phyloP scores from a whole-genome alignment of 139 green algal species.

The Chlorella ohadii region DNA sequence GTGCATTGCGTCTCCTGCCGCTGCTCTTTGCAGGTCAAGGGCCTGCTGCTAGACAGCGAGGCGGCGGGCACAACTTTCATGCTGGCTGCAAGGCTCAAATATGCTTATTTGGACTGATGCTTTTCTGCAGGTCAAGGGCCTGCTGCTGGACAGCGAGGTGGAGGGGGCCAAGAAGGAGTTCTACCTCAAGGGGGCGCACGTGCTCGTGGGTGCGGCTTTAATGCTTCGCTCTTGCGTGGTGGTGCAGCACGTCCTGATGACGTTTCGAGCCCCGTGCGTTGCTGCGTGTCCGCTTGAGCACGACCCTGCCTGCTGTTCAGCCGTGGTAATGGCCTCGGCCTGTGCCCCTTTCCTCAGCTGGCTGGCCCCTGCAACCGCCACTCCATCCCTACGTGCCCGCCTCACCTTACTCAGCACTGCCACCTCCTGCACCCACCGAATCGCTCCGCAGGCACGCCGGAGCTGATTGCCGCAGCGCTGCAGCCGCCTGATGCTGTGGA shows the following conservation, averaged over 20 bases:
- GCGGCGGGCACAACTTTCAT: slow-evolving; percentile 49
- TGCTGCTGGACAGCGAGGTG: slow-evolving; percentile 86
- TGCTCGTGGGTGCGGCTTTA: slow-evolving; percentile 59
- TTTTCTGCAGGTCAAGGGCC: slow-evolving; percentile 67
- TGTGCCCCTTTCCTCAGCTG: too few species aligned
- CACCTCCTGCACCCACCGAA: neutral
- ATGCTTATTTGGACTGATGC: neutral
- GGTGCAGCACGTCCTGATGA: too few species aligned
- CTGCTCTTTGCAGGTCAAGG: slow-evolving; percentile 7
- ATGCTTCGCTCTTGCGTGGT: too few species aligned
- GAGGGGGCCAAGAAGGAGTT: slow-evolving; percentile 44
- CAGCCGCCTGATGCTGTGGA: slow-evolving; percentile 8
- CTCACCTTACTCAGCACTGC: too few species aligned
- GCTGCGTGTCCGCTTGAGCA: too few species aligned
- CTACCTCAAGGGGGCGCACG: slow-evolving; percentile 69
- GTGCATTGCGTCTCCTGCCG: too few species aligned
- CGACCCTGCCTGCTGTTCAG: too few species aligned
- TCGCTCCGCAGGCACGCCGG: slow-evolving; percentile 61
- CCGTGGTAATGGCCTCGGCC: too few species aligned
- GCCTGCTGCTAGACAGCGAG: slow-evolving; percentile 83
- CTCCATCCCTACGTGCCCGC: too few species aligned
- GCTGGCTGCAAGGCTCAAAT: neutral
- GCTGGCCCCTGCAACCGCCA: too few species aligned
- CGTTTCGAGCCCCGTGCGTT: too few species aligned
- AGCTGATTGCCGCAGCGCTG: slow-evolving; percentile 52